These are phyloP conservation scores for Diaporthe vaccinii DNA, from an alignment of 2,329 filamentous ascomycete genomes.

Conservation along the genomic window DNA sequence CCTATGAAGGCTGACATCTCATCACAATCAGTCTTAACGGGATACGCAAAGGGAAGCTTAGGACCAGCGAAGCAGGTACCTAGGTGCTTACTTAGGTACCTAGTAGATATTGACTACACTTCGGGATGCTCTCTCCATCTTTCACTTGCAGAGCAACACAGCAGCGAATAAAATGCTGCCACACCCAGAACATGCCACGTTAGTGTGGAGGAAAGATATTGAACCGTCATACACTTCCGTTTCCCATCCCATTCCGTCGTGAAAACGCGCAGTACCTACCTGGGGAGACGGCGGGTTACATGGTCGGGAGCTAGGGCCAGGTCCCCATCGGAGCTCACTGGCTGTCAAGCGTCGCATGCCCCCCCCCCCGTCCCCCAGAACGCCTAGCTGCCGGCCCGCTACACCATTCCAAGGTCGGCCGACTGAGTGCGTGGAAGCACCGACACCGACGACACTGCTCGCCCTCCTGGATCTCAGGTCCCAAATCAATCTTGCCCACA, in stretches of 20 bases:
- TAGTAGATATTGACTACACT: not conserved
- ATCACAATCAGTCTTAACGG: not conserved
- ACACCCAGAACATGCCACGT: not conserved
- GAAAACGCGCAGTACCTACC: not conserved
- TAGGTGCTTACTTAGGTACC: too few relatives aligned
- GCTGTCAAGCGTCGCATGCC: conserved; percentile 15
- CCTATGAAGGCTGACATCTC: not conserved
- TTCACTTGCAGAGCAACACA: not conserved
- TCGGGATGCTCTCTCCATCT: not conserved
- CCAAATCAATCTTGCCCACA: not conserved
- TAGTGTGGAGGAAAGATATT: not conserved
- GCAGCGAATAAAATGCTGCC: not conserved
- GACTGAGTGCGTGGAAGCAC: not conserved
- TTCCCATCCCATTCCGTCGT: not conserved
- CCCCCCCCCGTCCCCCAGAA: not conserved
- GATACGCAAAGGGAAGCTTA: not conserved
- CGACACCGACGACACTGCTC: conserved; percentile 17
- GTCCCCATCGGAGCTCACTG: conserved; percentile 24
- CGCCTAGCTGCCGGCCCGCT: conserved; percentile 13
- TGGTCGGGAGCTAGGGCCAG: conserved; percentile 36
- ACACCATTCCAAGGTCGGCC: conserved; percentile 20
- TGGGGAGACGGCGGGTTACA: not conserved
- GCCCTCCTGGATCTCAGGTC: not conserved
- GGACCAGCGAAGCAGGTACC: not conserved
- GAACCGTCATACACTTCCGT: not conserved